A percentile compares a stretch with the other conserved stretches of the same genome.
phyloP scores from a whole-genome alignment of 108 stramenopile species.

The Cyclotella sp. region DNA sequence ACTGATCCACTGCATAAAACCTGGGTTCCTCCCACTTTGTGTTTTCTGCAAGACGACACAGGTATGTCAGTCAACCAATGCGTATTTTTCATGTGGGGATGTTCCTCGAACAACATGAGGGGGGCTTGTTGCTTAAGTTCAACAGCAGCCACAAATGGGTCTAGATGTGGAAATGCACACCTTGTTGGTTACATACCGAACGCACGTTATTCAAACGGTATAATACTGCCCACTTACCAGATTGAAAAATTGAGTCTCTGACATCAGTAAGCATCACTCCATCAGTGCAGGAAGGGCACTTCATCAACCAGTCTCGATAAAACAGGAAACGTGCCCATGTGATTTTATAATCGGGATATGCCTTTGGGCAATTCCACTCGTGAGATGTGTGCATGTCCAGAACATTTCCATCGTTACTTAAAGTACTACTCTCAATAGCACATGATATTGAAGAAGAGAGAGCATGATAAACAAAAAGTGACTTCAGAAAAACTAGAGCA shows the following conservation, averaged over 20 bases:
- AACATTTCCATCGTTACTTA: neutral
- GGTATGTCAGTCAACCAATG: slow-evolving; percentile 64
- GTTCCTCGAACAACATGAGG: slow-evolving; percentile 69
- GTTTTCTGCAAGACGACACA: slow-evolving; percentile 21
- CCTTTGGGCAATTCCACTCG: slow-evolving; percentile 32
- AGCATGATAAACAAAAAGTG: neutral
- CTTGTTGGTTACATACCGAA: neutral
- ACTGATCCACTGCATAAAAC: slow-evolving; percentile 80
- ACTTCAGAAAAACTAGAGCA: neutral
- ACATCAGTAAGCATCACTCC: slow-evolving; percentile 74
- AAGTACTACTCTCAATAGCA: neutral
- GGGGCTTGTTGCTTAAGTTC: slow-evolving; percentile 43
- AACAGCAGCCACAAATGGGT: slow-evolving; percentile 73
- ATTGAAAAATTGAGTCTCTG: slow-evolving; percentile 71
- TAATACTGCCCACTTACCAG: neutral
- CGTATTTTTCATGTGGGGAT: slow-evolving; percentile 50
- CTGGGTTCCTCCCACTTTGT: slow-evolving; percentile 43
- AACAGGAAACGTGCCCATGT: slow-evolving; percentile 75
- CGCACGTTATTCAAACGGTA: neutral
- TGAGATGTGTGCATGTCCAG: slow-evolving; percentile 14
- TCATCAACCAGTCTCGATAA: slow-evolving; percentile 62
- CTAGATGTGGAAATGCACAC: slow-evolving; percentile 7
- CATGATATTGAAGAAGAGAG: too few relatives aligned
- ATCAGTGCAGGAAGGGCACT: slow-evolving; percentile 75
- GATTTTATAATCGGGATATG: slow-evolving; percentile 57